Conservation (phyloP, 441 rosid genomes). For the Jatropha podagrica region DNA sequence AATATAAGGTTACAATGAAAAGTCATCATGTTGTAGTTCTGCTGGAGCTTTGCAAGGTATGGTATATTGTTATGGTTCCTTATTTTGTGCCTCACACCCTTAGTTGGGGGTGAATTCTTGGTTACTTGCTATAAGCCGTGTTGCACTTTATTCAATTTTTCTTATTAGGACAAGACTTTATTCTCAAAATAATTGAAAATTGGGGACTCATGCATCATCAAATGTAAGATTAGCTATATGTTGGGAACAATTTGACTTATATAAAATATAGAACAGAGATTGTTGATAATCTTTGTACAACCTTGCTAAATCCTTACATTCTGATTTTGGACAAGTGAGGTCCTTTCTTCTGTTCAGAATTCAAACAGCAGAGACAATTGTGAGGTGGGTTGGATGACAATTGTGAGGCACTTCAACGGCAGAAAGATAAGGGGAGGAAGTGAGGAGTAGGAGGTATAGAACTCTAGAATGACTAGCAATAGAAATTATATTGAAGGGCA, state of each 20-base stretch:
- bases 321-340: neutral
- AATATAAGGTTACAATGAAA: conserved; percentile 66
- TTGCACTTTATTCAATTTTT: neutral
- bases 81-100: conserved; percentile 3
- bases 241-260: neutral
- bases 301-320: neutral
- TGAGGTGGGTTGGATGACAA: neutral
- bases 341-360: neutral
- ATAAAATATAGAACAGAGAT: neutral
- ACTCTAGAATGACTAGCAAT: neutral
- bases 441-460: neutral
- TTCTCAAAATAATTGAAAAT: conserved; percentile 9
- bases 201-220: neutral
- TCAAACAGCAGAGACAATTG: too few relatives aligned
- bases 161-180: neutral
- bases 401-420: neutral
- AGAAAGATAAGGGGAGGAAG: neutral
- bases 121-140: conserved; percentile 5
- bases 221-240: neutral
- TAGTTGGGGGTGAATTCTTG: conserved; percentile 4
- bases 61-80: conserved; percentile 12
- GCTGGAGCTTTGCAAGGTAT: conserved; percentile 88
- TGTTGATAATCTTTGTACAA: neutral
- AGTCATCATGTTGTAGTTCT: conserved; percentile 65
- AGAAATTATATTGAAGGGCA: neutral